Base-by-base conservation (phyloP, 2,329 filamentous ascomycete genomes). In the Ophiostoma ips region DNA sequence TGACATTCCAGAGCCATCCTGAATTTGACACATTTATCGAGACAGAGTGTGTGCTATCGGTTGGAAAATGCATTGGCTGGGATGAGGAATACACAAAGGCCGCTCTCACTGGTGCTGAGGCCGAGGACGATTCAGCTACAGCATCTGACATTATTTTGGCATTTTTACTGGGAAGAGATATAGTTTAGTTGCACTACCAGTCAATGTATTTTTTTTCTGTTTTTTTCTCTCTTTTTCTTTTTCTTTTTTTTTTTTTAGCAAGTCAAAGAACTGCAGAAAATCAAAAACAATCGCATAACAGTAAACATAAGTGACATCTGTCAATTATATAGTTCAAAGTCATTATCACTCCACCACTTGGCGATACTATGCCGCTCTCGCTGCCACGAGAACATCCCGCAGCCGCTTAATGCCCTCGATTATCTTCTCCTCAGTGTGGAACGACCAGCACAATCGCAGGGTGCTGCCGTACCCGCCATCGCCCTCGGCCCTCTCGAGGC, bases 341-440 rank as follows among this genome's bases (percentile, higher is more conserved):
- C 15, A n/a, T 10, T 13, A 24, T 18, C 13, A 40, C 15, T 12
- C 3, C 8, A 41, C 19, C 33, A 35, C 4, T 13, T 35, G 15
- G 13, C 2, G 31, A 33, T 21, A n/a, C n/a, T 18, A 38, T 19
- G 18, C n/a, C 10, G 19, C 4, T 15, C n/a, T 41, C 4, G 13
- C 19, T 13, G 21, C 37, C 12, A 43, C 13, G 10, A 52, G 41
- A 4, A 52, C 33, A 30, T 52, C 46, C 12, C 46, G 33, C 24
- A 83, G 63, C 53, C 77, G 69, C 56, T 68, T 61, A 28, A 82
- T 68, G 1, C 78, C 79, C 57, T 80, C 74, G 2, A 59, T 65
- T 33, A 83, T 63, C 38, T 67, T 63, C 8, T 67, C 63, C 55
- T 75, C 71, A 24, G 75, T 69, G 58, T 79, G 76, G 72, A 75